phyloP scores from a whole-genome alignment of 495 filamentous ascomycete species.

The Aspergillus saccharolyticus region DNA sequence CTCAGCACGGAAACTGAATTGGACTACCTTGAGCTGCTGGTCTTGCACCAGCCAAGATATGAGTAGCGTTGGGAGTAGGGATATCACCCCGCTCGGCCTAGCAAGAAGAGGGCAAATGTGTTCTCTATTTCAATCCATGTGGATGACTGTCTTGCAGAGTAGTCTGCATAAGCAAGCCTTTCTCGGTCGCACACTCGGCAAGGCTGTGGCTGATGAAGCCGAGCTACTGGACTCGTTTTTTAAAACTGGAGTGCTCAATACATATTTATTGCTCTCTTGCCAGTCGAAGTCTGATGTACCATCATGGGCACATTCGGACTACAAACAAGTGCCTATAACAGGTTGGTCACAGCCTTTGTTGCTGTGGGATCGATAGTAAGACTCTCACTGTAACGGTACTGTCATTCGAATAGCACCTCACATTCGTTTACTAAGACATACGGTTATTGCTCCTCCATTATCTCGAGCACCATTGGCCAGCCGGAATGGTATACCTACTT shows the following conservation, averaged over 20 bases:
- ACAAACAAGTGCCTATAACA: slow-evolving; percentile 32
- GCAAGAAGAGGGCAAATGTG: not conserved
- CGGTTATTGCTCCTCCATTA: slow-evolving; percentile 47
- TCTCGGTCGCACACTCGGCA: no score
- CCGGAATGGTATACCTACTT: slow-evolving; percentile 47
- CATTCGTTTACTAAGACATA: slow-evolving; percentile 28
- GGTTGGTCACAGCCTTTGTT: slow-evolving; percentile 33
- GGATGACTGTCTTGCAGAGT: not conserved
- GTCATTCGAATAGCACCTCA: slow-evolving; percentile 1
- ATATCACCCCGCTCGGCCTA: not conserved
- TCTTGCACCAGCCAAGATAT: not conserved
- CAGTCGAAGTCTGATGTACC: not conserved
- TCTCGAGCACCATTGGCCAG: slow-evolving; percentile 49
- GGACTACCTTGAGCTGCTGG: not conserved
- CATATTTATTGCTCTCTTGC: not conserved
- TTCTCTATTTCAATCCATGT: not conserved
- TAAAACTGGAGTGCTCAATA: no score
- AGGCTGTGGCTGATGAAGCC: no score
- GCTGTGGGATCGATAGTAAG: slow-evolving; percentile 37
- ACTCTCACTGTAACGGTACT: not conserved
- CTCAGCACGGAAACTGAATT: no score
- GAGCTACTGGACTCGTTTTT: no score
- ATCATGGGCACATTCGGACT: slow-evolving; percentile 24
- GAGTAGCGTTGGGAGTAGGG: not conserved
- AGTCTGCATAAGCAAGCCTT: not conserved